phyloP scores from a whole-genome alignment of 768 basidiomycete genomes.

The Auricularia sp. region DNA sequence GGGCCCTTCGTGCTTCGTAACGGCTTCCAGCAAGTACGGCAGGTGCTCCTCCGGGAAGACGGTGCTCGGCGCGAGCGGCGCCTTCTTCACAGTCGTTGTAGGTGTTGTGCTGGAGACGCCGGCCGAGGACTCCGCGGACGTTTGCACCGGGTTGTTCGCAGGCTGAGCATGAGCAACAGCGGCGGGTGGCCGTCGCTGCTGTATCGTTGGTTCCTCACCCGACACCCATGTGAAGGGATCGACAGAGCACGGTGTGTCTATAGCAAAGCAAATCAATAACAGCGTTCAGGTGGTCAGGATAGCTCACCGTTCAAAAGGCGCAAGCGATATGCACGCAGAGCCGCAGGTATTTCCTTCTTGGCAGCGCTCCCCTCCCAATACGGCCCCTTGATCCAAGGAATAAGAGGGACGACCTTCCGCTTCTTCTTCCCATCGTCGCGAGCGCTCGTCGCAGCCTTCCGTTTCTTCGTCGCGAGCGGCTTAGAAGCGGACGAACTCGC shows the following conservation, averaged over 20 bases:
- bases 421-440: constrained; percentile 54
- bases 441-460: constrained; percentile 45
- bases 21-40: constrained; percentile 49
- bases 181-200: constrained; percentile 16
- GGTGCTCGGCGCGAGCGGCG: constrained; percentile 33
- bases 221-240: constrained; percentile 73
- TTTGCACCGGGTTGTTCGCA: neutral
- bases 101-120: constrained; percentile 10
- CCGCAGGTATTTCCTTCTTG: constrained; percentile 57
- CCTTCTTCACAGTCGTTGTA: constrained; percentile 15
- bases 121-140: constrained; percentile 7
- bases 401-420: constrained; percentile 65
- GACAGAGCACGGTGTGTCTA: constrained; percentile 63
- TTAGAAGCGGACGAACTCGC: neutral
- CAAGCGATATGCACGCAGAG: constrained; percentile 65
- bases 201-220: constrained; percentile 27
- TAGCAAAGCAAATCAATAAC: constrained; percentile 2
- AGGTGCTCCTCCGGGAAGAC: constrained; percentile 62
- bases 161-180: constrained; percentile 7
- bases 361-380: constrained; percentile 49
- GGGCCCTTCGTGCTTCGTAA: constrained; percentile 46
- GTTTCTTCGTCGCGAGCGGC: constrained; percentile 37
- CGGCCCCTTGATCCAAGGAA: constrained; percentile 76
- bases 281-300: neutral
- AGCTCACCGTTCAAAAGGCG: constrained; percentile 73